Conservation (phyloP, 2,329 filamentous ascomycete species). For the Xylariaceae sp. region DNA sequence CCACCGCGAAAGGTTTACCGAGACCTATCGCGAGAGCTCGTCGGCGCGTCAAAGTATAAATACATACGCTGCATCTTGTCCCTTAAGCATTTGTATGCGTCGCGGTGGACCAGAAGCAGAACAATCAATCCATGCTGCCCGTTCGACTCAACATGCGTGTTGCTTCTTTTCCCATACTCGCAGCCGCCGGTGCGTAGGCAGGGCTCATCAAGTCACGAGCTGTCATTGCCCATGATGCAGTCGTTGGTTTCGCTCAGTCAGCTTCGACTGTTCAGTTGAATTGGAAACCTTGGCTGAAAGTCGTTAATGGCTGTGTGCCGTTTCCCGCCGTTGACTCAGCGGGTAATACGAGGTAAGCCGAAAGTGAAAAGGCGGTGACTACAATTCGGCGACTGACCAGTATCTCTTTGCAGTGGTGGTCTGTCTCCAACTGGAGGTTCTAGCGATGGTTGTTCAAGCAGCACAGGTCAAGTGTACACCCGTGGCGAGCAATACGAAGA, state of each 20-base stretch:
- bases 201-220: slow-evolving; percentile 22
- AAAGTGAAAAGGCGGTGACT: not conserved
- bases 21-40: too few species aligned
- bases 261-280: slow-evolving; percentile 46
- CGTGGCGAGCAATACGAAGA: slow-evolving; percentile 27
- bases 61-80: too few species aligned
- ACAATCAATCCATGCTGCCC: too few species aligned
- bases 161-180: too few species aligned
- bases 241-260: slow-evolving; percentile 53
- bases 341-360: slow-evolving; percentile 36
- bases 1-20: too few species aligned
- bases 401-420: slow-evolving; percentile 25
- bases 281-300: slow-evolving; percentile 52
- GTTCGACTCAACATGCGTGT: too few species aligned
- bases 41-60: too few species aligned
- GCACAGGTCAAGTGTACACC: slow-evolving; percentile 35
- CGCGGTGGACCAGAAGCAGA: too few species aligned
- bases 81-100: too few species aligned
- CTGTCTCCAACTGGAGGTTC: slow-evolving; percentile 26
- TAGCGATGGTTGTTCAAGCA: slow-evolving; percentile 28
- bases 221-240: slow-evolving; percentile 28
- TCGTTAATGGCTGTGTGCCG: slow-evolving; percentile 56
- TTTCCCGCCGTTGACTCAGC: slow-evolving; percentile 55
- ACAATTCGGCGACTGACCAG: not conserved
- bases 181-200: slow-evolving; percentile 10